phyloP scores from a whole-genome alignment of 495 filamentous ascomycete species.

The Penicillium chermesinum region DNA sequence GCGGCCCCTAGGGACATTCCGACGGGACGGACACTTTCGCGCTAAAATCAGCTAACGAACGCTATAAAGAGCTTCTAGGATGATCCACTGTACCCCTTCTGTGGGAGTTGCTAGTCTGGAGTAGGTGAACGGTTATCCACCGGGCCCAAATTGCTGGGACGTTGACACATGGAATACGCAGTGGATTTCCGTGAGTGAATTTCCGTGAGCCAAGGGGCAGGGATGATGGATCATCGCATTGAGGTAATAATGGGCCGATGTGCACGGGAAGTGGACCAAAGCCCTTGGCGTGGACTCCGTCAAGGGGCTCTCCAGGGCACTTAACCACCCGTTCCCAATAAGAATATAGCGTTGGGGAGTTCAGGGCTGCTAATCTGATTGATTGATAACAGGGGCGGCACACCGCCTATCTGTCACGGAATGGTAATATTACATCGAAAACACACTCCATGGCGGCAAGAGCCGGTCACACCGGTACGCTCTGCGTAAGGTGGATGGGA shows the following conservation, averaged over 20 bases:
- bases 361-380: conserved; percentile 12
- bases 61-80: background rate
- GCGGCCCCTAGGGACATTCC: background rate
- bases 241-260: conserved; percentile 1
- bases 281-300: too few relatives aligned
- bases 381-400: conserved; percentile 16
- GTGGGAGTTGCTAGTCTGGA: background rate
- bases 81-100: background rate
- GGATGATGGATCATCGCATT: conserved; percentile 2
- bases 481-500: background rate
- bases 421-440: background rate
- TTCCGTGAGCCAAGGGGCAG: conserved; percentile 7
- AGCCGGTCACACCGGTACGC: background rate
- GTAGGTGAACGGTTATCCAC: background rate
- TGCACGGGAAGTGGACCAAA: conserved; percentile 13
- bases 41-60: background rate
- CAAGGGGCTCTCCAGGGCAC: too few relatives aligned
- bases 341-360: background rate
- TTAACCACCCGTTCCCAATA: too few relatives aligned
- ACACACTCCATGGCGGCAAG: background rate
- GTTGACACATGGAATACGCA: background rate
- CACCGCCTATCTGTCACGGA: conserved; percentile 8
- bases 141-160: conserved; percentile 3
- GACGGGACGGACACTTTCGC: background rate
- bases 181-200: background rate